Evolutionary conservation across 2,329 filamentous ascomycete species (phyloP), one percentile per base, ranked within the genome.

Genomic region (Penicillium sp.): DNA sequence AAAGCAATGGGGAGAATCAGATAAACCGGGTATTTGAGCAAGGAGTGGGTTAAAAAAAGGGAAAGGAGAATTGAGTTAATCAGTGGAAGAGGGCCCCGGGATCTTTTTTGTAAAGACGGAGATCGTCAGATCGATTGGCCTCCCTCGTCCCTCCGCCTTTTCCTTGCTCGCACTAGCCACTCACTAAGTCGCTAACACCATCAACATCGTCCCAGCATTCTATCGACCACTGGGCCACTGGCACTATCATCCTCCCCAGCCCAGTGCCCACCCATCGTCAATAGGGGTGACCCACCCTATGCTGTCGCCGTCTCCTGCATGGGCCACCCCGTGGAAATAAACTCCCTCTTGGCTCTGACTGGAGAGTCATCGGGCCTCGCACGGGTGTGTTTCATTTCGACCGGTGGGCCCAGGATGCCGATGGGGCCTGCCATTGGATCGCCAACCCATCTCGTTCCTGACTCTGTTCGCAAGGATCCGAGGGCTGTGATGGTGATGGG

Each of bases 371-470:
- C 33, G n/a, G 43, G 35, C 50, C 52, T 63, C 56, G 56, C 51
- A 57, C 57, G 57, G 59, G 51, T 50, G 36, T 55, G 61, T 65
- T 64, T 64, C 63, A 62, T 64, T 65, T 65, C 40, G 49, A 53
- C 47, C 9, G 54, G 63, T 64, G 63, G 63, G 62, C 54, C 50
- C 40, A 22, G 18, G 33, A 41, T 22, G 22, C 22, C 22, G 22
- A 22, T 36, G 33, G 55, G 53, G 44, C 31, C 22, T 55, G 43
- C 50, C 50, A 60, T 57, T 58, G 58, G 51, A 18, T 47, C 46
- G 36, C 24, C 41, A 31, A 47, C 14, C 18, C 54, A 56, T 33
- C 27, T 19, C 31, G 51, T 36, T 46, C 51, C 51, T 46, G 40
- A 40, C 40, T 35, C 35, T 54, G 19, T 18, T 36, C 19, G 10